Percentiles rank a stretch among this genome's conserved stretches.
Evolutionary conservation across 495 filamentous ascomycete genomes (phyloP).

Genomic region (Penicillium alfredii): DNA sequence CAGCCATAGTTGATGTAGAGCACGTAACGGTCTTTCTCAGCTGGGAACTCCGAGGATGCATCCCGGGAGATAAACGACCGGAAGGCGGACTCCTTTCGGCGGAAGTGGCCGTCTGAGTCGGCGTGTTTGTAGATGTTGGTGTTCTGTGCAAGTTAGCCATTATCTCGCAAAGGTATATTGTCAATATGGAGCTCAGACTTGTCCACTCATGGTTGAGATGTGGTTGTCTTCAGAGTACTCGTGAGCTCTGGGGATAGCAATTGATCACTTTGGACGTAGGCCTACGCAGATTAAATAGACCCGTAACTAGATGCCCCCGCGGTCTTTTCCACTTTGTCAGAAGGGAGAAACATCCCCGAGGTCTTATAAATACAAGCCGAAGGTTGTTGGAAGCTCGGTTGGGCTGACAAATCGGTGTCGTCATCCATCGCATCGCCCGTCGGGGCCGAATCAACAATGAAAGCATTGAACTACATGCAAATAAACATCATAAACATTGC

Average conservation of each 20-base stretch:
- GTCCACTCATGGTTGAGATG: constrained; percentile 4
- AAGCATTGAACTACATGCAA: too few species aligned
- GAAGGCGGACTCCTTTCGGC: constrained; percentile 41
- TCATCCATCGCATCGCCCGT: constrained; percentile 7
- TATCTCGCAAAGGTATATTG: background rate
- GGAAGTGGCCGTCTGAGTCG: constrained; percentile 48
- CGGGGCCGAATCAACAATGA: too few species aligned
- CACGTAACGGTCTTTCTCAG: constrained; percentile 72
- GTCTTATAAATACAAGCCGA: background rate
- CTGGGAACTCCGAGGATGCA: constrained; percentile 56
- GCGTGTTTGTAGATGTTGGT: constrained; percentile 28
- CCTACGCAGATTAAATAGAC: too few species aligned
- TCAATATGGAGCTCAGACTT: constrained; percentile 4
- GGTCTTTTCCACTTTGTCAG: too few species aligned
- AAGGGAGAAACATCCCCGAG: too few species aligned
- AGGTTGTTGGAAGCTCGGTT: background rate
- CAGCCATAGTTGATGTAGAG: constrained; percentile 73
- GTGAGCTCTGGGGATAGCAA: too few species aligned
- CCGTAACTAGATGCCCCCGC: too few species aligned
- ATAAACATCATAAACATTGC: too few species aligned
- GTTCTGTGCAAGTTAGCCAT: constrained; percentile 6
- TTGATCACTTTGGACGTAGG: too few species aligned
- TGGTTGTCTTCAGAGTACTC: too few species aligned
- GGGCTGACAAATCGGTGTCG: constrained; percentile 10
- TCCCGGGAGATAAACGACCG: constrained; percentile 46